Base-by-base conservation (phyloP, 768 basidiomycete genomes). In the Xerocomus potaroensis region DNA sequence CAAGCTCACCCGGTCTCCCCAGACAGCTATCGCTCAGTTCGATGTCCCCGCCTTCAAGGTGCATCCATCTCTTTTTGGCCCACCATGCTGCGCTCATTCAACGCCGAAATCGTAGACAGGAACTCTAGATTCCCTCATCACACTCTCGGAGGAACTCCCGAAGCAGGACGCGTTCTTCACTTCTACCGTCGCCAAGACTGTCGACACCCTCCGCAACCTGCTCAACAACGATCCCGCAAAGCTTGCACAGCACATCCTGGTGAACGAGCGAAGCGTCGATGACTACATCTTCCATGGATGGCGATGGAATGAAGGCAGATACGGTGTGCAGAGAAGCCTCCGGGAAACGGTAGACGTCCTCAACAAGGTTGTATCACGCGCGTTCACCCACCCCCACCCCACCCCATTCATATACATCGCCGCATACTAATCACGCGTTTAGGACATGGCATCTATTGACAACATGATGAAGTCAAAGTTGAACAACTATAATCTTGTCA, bases 391-490 rank as follows among this genome's bases (percentile, higher is more conserved):
- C 33, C 41, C 38, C 47, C 50, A 42, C 34, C 44, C 46, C 57
- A 47, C 16, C 37, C 35, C 52, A 38, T 65, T 56, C 54, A 58
- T 50, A 45, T 48, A 43, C 15, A 33, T 40, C 34, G 23, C 58
- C 41, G 54, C 63, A 60, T 51, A 48, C 54, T 56, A 0, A 59
- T 33, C 61, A 56, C 61, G 45, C 54, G 46, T 41, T 35, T 44
- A 65, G 94, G 96, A 98, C 75, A 91, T 95, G 82, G 74, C 74
- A 19, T 91, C 91, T 18, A 92, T 98, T 52, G 96, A 99, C 67
- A 89, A 87, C 61, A 83, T 88, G 31, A 88, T 96, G 79, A 95
- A 95, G 72, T 73, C 81, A 33, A 97, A 96, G 68, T 70, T 92
- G 32, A 88, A 84, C 57, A 85, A 82, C 61, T 99, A 99, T 69